Percentiles rank a stretch among this genome's conserved stretches.
These are phyloP conservation scores for Capsicum rhomboideum DNA, from an alignment of 257 asterid species.

Conservation along the genomic window DNA sequence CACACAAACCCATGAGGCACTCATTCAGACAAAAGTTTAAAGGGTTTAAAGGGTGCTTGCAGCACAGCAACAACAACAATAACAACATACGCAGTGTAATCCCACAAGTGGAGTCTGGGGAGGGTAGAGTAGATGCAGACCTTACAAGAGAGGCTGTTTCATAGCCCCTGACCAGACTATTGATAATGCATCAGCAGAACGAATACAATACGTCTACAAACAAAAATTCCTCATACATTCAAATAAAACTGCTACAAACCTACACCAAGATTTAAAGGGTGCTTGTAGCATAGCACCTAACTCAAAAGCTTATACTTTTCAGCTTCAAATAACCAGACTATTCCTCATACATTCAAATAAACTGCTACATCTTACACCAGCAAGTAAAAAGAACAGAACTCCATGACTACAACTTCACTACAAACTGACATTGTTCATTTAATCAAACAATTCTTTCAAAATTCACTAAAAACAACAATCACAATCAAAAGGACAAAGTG, in stretches of 20 bases:
- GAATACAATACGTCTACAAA: not conserved
- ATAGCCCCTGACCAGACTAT: not conserved
- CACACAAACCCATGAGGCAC: not conserved
- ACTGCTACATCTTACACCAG: not conserved
- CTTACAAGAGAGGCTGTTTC: not conserved
- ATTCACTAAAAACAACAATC: slow-evolving; percentile 57
- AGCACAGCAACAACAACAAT: not conserved
- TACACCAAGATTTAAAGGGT: no score
- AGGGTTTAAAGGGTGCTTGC: not conserved
- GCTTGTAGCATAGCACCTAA: no score
- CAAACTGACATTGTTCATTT: not conserved
- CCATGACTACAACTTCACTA: not conserved
- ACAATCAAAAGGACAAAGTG: slow-evolving; percentile 72
- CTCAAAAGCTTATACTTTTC: no score
- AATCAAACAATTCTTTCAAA: not conserved
- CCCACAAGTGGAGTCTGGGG: no score
- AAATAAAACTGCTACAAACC: not conserved
- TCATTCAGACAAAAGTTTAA: not conserved
- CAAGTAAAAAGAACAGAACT: not conserved
- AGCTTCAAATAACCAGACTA: no score
- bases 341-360: not conserved
- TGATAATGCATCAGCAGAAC: not conserved
- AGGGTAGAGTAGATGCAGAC: no score
- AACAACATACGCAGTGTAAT: no score
- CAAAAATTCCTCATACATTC: not conserved